phyloP scores from a whole-genome alignment of 2,329 filamentous ascomycete species.

The Colletotrichum eremochloae region DNA sequence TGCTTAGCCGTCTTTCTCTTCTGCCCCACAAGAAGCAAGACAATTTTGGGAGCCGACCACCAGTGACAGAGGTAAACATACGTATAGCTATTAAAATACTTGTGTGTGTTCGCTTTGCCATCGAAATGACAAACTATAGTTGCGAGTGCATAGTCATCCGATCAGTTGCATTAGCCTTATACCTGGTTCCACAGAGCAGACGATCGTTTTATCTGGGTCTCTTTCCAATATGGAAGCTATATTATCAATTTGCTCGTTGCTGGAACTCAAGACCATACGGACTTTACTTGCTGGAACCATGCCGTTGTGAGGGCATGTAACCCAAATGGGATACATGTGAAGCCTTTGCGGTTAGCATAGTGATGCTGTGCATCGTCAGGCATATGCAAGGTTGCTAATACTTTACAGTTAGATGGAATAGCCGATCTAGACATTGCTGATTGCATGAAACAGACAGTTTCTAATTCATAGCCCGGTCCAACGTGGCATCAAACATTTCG shows the following conservation, averaged over 20 bases:
- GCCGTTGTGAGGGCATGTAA: background rate
- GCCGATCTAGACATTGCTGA: rapidly evolving
- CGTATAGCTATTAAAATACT: background rate
- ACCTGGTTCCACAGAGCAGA: background rate
- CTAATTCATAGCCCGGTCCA: too few species aligned
- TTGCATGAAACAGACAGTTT: background rate
- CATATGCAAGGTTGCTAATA: too few species aligned
- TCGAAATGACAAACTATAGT: background rate
- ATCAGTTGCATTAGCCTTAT: background rate
- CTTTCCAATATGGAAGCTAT: too few species aligned
- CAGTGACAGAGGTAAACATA: too few species aligned
- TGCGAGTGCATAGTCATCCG: background rate
- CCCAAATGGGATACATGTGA: too few species aligned
- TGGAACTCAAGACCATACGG: background rate
- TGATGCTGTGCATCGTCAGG: too few species aligned
- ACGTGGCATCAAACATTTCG: background rate
- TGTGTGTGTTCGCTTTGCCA: background rate
- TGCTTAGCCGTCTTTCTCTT: background rate
- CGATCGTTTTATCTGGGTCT: background rate
- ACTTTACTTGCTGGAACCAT: background rate
- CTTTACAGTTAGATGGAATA: background rate
- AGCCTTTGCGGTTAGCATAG: background rate
- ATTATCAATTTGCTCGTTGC: too few species aligned
- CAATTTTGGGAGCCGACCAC: background rate
- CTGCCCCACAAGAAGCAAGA: background rate